Percentiles rank a stretch among this genome's conserved stretches.
Evolutionary conservation across 768 basidiomycete genomes (phyloP).

Genomic region (Pleurotus djamor): DNA sequence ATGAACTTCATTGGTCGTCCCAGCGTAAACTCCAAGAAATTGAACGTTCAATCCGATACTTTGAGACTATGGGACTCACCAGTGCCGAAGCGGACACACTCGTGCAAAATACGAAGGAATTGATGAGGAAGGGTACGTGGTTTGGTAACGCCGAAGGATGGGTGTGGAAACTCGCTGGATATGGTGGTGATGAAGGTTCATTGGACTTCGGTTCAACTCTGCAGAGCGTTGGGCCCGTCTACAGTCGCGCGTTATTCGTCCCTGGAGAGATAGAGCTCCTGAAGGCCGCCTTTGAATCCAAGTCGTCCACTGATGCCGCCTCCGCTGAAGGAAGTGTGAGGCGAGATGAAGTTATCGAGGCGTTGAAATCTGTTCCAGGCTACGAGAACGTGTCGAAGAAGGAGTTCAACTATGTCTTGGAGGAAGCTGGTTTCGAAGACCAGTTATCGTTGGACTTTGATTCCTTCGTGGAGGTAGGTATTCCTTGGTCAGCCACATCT

Average conservation of each 20-base stretch:
- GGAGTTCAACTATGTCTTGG: slow-evolving; percentile 74
- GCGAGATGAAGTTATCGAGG: slow-evolving; percentile 35
- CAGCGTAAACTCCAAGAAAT: slow-evolving; percentile 60
- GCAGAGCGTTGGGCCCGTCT: slow-evolving; percentile 16
- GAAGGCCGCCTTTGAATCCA: slow-evolving; percentile 32
- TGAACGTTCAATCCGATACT: slow-evolving; percentile 56
- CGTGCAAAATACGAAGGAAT: slow-evolving; percentile 17
- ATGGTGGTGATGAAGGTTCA: slow-evolving; percentile 38
- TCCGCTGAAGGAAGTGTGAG: slow-evolving; percentile 29
- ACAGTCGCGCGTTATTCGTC: slow-evolving; percentile 43
- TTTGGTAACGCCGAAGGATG: slow-evolving; percentile 17
- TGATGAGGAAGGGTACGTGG: slow-evolving; percentile 13
- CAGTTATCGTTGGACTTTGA: slow-evolving; percentile 68
- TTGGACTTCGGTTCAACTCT: slow-evolving; percentile 2
- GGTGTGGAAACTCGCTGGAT: slow-evolving; percentile 30
- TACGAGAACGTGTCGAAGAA: slow-evolving; percentile 60
- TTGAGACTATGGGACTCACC: slow-evolving; percentile 83
- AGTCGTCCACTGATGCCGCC: slow-evolving; percentile 15
- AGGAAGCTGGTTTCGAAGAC: slow-evolving; percentile 66
- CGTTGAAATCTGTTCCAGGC: slow-evolving; percentile 46
- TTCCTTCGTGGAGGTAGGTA: slow-evolving; percentile 82
- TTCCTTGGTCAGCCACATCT: not conserved
- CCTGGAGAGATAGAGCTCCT: slow-evolving; percentile 40
- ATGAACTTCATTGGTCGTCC: slow-evolving; percentile 77
- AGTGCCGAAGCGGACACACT: slow-evolving; percentile 38